Evolutionary conservation across 305 asterid genomes (phyloP).

Genomic region (Fraxinus sp.): DNA sequence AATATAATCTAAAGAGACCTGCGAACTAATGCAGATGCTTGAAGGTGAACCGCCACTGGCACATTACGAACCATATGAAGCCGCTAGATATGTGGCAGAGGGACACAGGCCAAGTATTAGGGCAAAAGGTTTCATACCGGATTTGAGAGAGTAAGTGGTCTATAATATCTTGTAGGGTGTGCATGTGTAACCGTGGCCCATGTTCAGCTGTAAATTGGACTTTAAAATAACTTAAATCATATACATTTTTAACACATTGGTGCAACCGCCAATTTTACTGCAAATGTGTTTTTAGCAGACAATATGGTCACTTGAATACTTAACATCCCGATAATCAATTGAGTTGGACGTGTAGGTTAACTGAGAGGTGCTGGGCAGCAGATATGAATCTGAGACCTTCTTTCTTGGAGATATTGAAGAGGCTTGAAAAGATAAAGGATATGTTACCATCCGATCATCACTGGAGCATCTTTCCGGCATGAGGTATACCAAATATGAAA

Average conservation of each 20-base stretch:
- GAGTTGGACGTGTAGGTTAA: constrained; percentile 51
- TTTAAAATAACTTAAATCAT: not conserved
- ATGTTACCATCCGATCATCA: constrained; percentile 54
- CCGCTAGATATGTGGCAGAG: constrained; percentile 80
- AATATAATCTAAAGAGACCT: constrained; percentile 18
- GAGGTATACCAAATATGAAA: constrained; percentile 1
- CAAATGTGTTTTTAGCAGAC: not conserved
- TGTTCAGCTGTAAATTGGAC: not conserved
- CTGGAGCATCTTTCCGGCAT: constrained; percentile 63
- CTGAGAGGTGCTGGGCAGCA: constrained; percentile 79
- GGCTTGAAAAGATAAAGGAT: constrained; percentile 68
- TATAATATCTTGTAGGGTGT: constrained; percentile 7
- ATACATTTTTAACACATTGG: not conserved
- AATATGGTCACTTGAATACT: not conserved
- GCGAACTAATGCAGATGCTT: constrained; percentile 68
- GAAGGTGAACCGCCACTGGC: constrained; percentile 94
- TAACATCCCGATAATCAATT: not conserved
- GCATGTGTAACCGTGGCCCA: not conserved
- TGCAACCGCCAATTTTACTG: not conserved
- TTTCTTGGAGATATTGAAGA: constrained; percentile 77
- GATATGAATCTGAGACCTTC: constrained; percentile 83
- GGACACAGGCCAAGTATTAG: constrained; percentile 81
- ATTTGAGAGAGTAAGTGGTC: constrained; percentile 77
- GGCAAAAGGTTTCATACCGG: constrained; percentile 60
- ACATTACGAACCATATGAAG: constrained; percentile 78